These are phyloP conservation scores for Bullera alba DNA, from an alignment of 768 basidiomycete species.

Conservation along the genomic window DNA sequence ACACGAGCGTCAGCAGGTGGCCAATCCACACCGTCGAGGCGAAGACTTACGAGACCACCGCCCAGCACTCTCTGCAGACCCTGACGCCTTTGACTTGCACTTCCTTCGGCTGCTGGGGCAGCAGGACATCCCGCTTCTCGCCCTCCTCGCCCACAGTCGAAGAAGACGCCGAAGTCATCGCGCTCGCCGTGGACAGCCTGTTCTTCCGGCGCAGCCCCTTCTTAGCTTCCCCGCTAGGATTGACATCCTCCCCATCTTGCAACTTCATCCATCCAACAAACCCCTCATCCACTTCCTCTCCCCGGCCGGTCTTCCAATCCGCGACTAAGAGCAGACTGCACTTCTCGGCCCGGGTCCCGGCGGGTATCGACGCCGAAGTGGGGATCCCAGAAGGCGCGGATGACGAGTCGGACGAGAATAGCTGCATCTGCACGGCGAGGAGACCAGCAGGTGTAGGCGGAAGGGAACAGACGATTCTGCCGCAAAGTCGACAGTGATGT, in stretches of 20 bases:
- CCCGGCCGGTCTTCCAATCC: constrained; percentile 65
- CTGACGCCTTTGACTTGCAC: constrained; percentile 67
- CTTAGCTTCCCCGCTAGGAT: constrained; percentile 13
- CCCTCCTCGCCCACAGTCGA: constrained; percentile 13
- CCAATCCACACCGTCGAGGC: neutral
- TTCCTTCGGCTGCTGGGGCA: constrained; percentile 52
- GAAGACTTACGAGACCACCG: constrained; percentile 63
- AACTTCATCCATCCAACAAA: constrained; percentile 47
- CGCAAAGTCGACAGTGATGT: constrained; percentile 93
- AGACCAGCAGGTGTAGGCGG: constrained; percentile 56
- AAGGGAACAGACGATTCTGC: constrained; percentile 81
- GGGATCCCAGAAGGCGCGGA: neutral
- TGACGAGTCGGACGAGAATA: constrained; percentile 16
- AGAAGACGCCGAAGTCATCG: no score
- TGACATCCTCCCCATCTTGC: constrained; percentile 18
- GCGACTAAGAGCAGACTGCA: constrained; percentile 52
- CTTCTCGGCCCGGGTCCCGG: constrained; percentile 39
- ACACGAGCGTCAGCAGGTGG: neutral
- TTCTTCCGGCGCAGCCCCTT: constrained; percentile 27
- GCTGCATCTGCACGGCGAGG: constrained; percentile 49
- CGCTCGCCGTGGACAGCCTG: constrained; percentile 22
- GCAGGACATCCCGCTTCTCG: constrained; percentile 59
- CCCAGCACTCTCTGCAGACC: constrained; percentile 76
- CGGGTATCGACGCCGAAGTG: constrained; percentile 22
- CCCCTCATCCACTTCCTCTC: constrained; percentile 65